Conservation (phyloP, 2,329 filamentous ascomycete species). For the Ophiobolus disseminans region DNA sequence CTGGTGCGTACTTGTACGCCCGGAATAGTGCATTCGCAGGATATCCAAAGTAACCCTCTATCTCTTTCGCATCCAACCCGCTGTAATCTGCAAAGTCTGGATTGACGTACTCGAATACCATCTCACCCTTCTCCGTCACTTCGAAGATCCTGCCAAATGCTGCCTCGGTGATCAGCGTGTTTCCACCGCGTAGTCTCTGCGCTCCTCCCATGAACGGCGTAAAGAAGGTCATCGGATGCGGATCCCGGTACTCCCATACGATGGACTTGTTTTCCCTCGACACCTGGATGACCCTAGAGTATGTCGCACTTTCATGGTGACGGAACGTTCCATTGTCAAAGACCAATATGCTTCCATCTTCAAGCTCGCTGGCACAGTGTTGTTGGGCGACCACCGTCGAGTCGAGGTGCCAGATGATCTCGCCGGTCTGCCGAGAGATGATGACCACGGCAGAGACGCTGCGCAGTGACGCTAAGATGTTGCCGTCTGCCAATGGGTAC, state of each 20-base stretch:
- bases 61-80: slow-evolving; percentile 41
- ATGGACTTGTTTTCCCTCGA: slow-evolving; percentile 49
- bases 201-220: slow-evolving; percentile 58
- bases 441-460: slow-evolving; percentile 54
- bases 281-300: slow-evolving; percentile 54
- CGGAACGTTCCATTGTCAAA: slow-evolving; percentile 58
- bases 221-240: slow-evolving; percentile 52
- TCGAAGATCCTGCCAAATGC: slow-evolving; percentile 56
- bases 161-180: slow-evolving; percentile 54
- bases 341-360: slow-evolving; percentile 53
- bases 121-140: slow-evolving; percentile 50
- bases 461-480: slow-evolving; percentile 54
- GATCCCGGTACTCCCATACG: slow-evolving; percentile 55
- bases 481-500: slow-evolving; percentile 48
- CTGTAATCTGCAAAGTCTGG: slow-evolving; percentile 52
- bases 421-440: slow-evolving; percentile 50
- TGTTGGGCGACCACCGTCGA: slow-evolving; percentile 53
- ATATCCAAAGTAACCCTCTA: slow-evolving; percentile 50
- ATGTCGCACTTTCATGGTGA: slow-evolving; percentile 50
- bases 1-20: slow-evolving; percentile 53
- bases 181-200: slow-evolving; percentile 52
- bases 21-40: slow-evolving; percentile 55
- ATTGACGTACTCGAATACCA: slow-evolving; percentile 56
- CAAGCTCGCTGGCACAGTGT: slow-evolving; percentile 54
- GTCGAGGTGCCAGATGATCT: slow-evolving; percentile 54